These are phyloP conservation scores for Dysphania ambrosioides DNA, from an alignment of 148 eudicot genomes.

Conservation along the genomic window DNA sequence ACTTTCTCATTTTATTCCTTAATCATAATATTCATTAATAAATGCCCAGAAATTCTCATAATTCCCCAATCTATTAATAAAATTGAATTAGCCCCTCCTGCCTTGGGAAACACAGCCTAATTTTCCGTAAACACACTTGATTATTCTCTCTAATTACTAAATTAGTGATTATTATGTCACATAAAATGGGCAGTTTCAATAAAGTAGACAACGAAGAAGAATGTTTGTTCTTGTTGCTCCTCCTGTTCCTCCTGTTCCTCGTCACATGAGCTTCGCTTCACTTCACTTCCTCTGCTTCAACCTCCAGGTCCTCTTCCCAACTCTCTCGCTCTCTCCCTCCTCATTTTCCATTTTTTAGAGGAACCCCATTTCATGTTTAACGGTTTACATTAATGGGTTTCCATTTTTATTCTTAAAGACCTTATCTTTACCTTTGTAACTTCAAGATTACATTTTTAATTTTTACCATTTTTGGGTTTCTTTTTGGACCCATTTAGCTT, in stretches of 20 bases:
- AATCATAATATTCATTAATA: slow-evolving; percentile 8
- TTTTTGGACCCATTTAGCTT: slow-evolving; percentile 21
- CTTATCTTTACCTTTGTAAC: slow-evolving; percentile 20
- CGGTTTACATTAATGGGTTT: slow-evolving; percentile 16
- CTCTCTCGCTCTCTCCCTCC: slow-evolving; percentile 11
- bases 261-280: slow-evolving; percentile 24
- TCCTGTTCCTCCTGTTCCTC: slow-evolving; percentile 28
- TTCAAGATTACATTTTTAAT: slow-evolving; percentile 6
- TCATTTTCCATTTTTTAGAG: neutral
- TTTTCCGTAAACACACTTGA: neutral
- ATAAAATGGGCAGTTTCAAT: slow-evolving; percentile 18
- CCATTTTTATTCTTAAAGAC: slow-evolving; percentile 7
- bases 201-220: slow-evolving; percentile 33
- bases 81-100: neutral
- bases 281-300: slow-evolving; percentile 9
- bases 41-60: slow-evolving; percentile 20
- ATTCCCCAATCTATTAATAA: slow-evolving; percentile 15
- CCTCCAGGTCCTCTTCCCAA: slow-evolving; percentile 22
- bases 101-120: neutral
- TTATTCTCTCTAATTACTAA: neutral
- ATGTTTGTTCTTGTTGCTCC: slow-evolving; percentile 32
- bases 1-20: neutral
- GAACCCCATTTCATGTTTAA: slow-evolving; percentile 12
- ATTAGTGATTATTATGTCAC: neutral
- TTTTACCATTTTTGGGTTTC: neutral